Conservation (phyloP, 192 early-diverging fungal species). For the Mortierella alpina region DNA sequence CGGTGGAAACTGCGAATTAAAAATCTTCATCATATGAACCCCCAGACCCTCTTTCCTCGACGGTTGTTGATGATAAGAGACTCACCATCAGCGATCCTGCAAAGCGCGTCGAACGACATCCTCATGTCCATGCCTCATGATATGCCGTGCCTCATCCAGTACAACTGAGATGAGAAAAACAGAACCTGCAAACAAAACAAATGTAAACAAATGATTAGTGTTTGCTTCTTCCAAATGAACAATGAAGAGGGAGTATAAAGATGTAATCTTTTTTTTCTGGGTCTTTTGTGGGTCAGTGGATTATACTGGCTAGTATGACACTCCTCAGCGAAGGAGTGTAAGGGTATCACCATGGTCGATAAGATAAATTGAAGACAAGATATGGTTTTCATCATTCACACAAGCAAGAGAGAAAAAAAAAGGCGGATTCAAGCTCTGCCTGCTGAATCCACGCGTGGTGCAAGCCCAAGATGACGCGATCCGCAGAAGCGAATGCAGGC, state of each 20-base stretch:
- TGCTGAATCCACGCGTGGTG: neutral
- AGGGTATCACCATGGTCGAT: constrained; percentile 55
- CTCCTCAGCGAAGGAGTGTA: constrained; percentile 58
- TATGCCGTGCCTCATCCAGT: too few relatives aligned
- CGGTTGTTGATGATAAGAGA: neutral
- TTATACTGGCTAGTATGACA: constrained; percentile 59
- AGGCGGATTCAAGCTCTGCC: neutral
- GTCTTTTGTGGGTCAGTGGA: constrained; percentile 47
- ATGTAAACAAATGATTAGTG: constrained; percentile 5
- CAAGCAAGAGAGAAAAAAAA: constrained; percentile 10
- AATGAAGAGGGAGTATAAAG: neutral
- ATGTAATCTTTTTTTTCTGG: neutral
- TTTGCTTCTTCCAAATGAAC: neutral
- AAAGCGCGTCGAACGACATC: too few relatives aligned
- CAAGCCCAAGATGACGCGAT: neutral
- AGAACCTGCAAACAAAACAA: neutral
- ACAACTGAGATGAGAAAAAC: too few relatives aligned
- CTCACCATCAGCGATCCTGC: constrained; percentile 7
- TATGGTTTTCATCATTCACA: constrained; percentile 56
- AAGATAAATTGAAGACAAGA: constrained; percentile 55
- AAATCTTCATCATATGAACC: constrained; percentile 46
- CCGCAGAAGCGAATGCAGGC: too few relatives aligned
- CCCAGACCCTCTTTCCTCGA: neutral
- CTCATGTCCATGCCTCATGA: too few relatives aligned
- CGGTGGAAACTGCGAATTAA: constrained; percentile 58